These are phyloP conservation scores for Pleodorina starrii DNA, from an alignment of 139 green algal genomes.

Conservation along the genomic window DNA sequence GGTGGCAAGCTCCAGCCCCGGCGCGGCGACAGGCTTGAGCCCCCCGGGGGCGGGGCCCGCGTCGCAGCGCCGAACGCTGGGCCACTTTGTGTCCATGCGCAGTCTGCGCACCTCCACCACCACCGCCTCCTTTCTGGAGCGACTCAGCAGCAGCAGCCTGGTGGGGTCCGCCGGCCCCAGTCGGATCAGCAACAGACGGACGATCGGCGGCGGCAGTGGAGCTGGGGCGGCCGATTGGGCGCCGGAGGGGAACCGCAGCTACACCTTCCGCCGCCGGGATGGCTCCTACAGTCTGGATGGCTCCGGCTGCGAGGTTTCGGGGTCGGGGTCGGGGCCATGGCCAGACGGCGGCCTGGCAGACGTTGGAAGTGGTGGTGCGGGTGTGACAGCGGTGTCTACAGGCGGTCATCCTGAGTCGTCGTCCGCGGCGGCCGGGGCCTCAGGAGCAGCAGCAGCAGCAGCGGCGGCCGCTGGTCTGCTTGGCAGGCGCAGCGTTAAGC, in stretches of 20 bases:
- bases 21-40: neutral
- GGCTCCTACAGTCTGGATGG: conserved; percentile 3
- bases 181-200: neutral
- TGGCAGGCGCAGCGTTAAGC: neutral
- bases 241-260: neutral
- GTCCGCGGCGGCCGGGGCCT: too few species aligned
- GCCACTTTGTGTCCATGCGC: neutral
- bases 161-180: neutral
- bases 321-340: neutral
- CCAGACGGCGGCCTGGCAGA: neutral
- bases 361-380: neutral
- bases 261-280: neutral
- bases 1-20: neutral
- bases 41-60: neutral
- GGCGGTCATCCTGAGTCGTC: too few species aligned
- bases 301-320: too few species aligned
- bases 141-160: neutral
- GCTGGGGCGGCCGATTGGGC: neutral
- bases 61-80: too few species aligned
- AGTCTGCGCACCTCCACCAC: neutral
- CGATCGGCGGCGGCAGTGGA: neutral
- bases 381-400: too few species aligned
- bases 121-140: conserved; percentile 14
- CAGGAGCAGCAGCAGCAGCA: neutral
- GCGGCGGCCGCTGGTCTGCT: neutral